Base-by-base conservation (phyloP, 2,329 filamentous ascomycete genomes). In the Aspergillus udagawae region DNA sequence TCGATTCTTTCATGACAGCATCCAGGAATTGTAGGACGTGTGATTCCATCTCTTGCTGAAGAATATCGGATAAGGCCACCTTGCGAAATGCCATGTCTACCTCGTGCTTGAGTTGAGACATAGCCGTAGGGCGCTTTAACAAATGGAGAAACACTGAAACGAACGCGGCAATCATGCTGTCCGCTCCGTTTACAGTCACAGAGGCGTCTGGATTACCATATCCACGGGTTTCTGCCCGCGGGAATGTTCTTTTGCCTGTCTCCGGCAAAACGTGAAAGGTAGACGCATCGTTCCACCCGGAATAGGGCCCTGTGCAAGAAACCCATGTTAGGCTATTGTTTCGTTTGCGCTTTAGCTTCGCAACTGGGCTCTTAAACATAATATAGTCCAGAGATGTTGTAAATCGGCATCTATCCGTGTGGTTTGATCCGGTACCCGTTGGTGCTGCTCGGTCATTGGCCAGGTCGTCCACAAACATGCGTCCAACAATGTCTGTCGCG, bases 1-100 rank as follows among this genome's bases (percentile, higher is more conserved):
- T 52, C 4, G 58, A 53, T 48, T 65, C 64, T 28, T 61, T 66
- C 44, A 65, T 47, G 1, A 60, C 55, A 17, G 64, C 61, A 3
- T 64, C 57, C 3, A 66, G 54, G 28, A 64, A 64, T 9, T 42
- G 35, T 3, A 63, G 38, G 1, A 49, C 27, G 9, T 10, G 12
- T 3, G 62, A 4, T 12, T 65, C 61, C 1, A 21, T 49, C 56
- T 60, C 12, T 17, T 35, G 59, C 1, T 23, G 17, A n/a, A 58
- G 56, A 0, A 51, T 3, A 4, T 25, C 32, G 1, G 56, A 52
- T 10, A 56, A 17, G 4, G 44, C 4, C 21, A 45, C 32, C 1
- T 42, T 47, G 32, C 41, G 12, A n/a, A 35, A 53, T 6, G 53
- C 54, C 3, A 47, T 47, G 4, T 61, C 57, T 9, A 65, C 52